Evolutionary conservation across 805 yeast genomes (phyloP), one percentile per base, ranked within the genome.

Genomic region (Candida mattraensis): DNA sequence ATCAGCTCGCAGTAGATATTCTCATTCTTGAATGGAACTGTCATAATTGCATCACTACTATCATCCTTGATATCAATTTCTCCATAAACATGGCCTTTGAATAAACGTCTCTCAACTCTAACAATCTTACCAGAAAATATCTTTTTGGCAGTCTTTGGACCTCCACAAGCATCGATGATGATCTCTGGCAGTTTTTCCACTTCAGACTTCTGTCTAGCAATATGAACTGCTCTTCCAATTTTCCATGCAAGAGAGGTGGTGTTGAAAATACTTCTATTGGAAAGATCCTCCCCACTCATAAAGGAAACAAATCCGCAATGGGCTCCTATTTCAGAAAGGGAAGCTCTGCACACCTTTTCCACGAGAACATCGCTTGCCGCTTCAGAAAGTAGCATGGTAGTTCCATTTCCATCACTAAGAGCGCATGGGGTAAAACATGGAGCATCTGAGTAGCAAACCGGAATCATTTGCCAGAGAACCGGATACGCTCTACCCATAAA

Each of bases 401-500:
- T 66, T 0, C 70, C 72, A 51, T 67, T 67, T 23, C 73, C 72
- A 45, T 60, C 54, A 29, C 56, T 48, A 30, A 58, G 45, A 13
- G 50, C 42, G 28, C 44, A 28, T 24, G 54, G 56, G 1, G 48
- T 25, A 34, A 33, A 44, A 18, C 35, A 35, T 18, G 43, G 19
- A 9, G 27, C 22, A 20, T 39, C 36, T 3, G 53, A 52, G 39
- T 47, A 58, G 25, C 51, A 48, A n/a, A 42, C 39, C 5, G 73
- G 64, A 18, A 52, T 37, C 14, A 61, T 61, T 45, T 69, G 74
- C 52, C 61, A 63, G 22, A 53, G 57, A 3, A 68, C 63, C 10
- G 73, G 72, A 45, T 66, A 64, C n/a, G 74, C 74, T 44, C 74
- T 56, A 7, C 74, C 74, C 75, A 69, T 69, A 33, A 67, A 44